Evolutionary conservation across 148 eudicot genomes (phyloP).

Genomic region (Cornus suecica): DNA sequence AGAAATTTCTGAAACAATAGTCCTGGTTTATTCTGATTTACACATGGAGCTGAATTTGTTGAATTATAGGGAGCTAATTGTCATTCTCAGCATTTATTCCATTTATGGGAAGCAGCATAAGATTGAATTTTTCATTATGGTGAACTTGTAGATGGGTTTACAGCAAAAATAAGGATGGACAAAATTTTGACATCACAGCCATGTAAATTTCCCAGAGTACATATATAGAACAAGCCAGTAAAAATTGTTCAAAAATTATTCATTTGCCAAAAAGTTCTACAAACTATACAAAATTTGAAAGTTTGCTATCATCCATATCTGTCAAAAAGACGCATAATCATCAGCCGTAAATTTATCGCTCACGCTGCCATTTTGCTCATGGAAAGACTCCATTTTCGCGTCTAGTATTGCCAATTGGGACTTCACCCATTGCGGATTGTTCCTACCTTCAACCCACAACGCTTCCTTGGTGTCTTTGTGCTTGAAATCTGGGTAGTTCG

Average conservation of each 20-base stretch:
- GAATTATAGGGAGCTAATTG: too few species aligned
- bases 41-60: too few species aligned
- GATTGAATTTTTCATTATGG: too few species aligned
- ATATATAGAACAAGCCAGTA: neutral
- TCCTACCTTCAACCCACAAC: conserved; percentile 75
- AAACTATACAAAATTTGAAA: neutral
- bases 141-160: too few species aligned
- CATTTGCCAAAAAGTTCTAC: neutral
- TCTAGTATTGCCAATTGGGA: conserved; percentile 74
- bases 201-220: neutral
- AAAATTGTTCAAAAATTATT: neutral
- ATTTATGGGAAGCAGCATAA: too few species aligned
- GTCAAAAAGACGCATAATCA: conserved; percentile 21
- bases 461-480: conserved; percentile 98
- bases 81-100: too few species aligned
- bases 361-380: conserved; percentile 35
- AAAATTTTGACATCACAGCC: neutral
- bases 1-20: too few species aligned
- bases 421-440: conserved; percentile 88
- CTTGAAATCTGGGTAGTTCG: conserved; percentile 89
- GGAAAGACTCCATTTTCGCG: conserved; percentile 61
- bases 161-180: too few species aligned
- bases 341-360: conserved; percentile 34
- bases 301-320: neutral
- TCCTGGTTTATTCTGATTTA: too few species aligned